Conservation (phyloP, 2,329 filamentous ascomycete genomes). For the Samsoniella hepiali region DNA sequence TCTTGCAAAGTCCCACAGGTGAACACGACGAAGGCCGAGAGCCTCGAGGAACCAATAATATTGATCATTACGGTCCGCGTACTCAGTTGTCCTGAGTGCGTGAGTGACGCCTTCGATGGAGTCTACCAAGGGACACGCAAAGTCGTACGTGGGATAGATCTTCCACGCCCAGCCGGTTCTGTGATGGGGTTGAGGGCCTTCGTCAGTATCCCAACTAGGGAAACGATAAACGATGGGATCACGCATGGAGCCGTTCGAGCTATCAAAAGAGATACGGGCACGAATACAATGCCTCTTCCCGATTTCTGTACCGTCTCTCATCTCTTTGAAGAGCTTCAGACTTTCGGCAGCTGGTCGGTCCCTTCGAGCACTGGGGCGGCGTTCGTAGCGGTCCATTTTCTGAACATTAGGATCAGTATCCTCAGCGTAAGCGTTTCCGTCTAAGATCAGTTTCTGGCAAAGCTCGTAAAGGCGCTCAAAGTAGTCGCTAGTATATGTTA, state of each 20-base stretch:
- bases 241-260: conserved; percentile 91
- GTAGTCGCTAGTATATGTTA: conserved; percentile 92
- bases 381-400: conserved; percentile 80
- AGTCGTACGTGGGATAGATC: conserved; percentile 85
- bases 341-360: conserved; percentile 79
- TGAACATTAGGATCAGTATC: conserved; percentile 86
- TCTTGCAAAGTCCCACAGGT: conserved; percentile 82
- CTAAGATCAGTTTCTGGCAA: conserved; percentile 78
- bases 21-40: conserved; percentile 68
- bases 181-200: conserved; percentile 64
- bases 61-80: conserved; percentile 80
- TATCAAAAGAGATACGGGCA: conserved; percentile 86
- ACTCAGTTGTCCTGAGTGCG: conserved; percentile 79
- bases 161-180: conserved; percentile 77
- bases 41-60: conserved; percentile 82
- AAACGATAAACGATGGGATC: conserved; percentile 94
- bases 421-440: conserved; percentile 88
- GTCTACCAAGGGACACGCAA: conserved; percentile 79
- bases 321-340: conserved; percentile 82
- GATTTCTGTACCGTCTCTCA: conserved; percentile 80
- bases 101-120: conserved; percentile 79
- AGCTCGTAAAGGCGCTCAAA: conserved; percentile 86
- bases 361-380: conserved; percentile 76
- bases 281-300: conserved; percentile 87
- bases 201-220: conserved; percentile 65